Base-by-base conservation (phyloP, 2,329 filamentous ascomycete genomes). In the Colletotrichum zoysiae region DNA sequence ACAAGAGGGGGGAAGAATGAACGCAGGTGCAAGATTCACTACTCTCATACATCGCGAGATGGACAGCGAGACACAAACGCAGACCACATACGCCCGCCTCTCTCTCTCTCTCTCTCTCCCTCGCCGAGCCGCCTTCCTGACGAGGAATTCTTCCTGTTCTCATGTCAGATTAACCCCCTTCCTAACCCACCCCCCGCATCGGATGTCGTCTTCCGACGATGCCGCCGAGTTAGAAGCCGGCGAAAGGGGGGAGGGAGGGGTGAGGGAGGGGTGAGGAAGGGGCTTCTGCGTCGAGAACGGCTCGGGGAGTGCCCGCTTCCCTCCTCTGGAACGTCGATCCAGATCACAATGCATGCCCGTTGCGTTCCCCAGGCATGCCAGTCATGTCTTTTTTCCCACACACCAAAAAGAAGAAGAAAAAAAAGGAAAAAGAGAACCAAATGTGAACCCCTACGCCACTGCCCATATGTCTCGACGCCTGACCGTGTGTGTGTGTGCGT, bases 151-250 rank as follows among this genome's bases (percentile, higher is more conserved):
- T 5, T 48, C 46, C 35, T 9, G 7, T 35, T 9, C 35, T 9
- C 20, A n/a, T 23, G 46, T n/a, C 46, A n/a, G 46, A 48, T 20
- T 11, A 40, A 9, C 40, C 6, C 40, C 14, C 6, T 18, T 4
- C 5, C 23, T n/a, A 26, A 26, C 26, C 26, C 26, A 23, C 18
- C 12, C n/a, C n/a, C 14, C 38, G 20, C 9, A 40, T 40, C 57
- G 57, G 57, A 59, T 46, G 57, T 33, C 57, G 57, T 1, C 58
- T 33, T 33, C 58, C 58, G 57, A 59, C n/a, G 33, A 30, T 1
- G 30, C 18, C 11, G 18, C 18, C 1, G 26, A 33, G 33, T 20
- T 30, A 40, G n/a, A 40, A 1, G 8, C 12, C 20, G 40, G 14
- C 33, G 20, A 2, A 18, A 4, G 53, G 26, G 3, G 1, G 18